phyloP scores from a whole-genome alignment of 768 basidiomycete genomes.

The Lepiota venenata region DNA sequence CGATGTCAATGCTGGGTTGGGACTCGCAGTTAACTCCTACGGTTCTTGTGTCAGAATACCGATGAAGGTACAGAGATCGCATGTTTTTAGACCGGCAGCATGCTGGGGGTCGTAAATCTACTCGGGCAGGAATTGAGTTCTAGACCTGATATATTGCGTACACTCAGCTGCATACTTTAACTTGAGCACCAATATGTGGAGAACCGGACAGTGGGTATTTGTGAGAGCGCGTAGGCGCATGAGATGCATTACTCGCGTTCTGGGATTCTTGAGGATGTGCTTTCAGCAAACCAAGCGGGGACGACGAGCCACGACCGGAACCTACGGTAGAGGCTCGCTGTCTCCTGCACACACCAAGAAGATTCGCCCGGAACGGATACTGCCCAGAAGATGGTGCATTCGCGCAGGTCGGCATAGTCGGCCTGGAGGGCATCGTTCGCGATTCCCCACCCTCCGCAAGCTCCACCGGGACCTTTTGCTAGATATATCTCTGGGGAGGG shows the following conservation, averaged over 20 bases:
- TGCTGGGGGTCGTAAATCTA: constrained; percentile 58
- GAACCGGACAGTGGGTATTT: constrained; percentile 59
- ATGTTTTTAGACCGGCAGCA: constrained; percentile 48
- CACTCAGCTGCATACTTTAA: constrained; percentile 47
- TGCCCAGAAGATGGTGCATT: constrained; percentile 68
- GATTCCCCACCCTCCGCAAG: constrained; percentile 78
- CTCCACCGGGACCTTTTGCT: constrained; percentile 35
- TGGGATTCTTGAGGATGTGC: background rate
- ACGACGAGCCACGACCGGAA: too few relatives aligned
- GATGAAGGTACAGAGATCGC: constrained; percentile 66
- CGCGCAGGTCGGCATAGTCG: constrained; percentile 51
- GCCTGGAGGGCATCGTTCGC: constrained; percentile 28
- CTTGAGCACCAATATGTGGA: constrained; percentile 65
- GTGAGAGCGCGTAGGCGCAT: constrained; percentile 34
- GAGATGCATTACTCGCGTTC: constrained; percentile 13
- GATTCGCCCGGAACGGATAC: constrained; percentile 70
- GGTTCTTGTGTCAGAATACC: constrained; percentile 68
- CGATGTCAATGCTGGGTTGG: background rate
- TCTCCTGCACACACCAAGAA: constrained; percentile 45
- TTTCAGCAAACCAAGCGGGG: background rate
- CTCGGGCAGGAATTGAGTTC: background rate
- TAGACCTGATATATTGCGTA: background rate
- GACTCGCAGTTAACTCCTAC: constrained; percentile 39
- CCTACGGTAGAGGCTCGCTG: constrained; percentile 8
- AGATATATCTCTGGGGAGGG: constrained; percentile 71